Evolutionary conservation across 164 flowering plant species (phyloP), one percentile per base, ranked within the genome.

Genomic region (Vitis rupestris): DNA sequence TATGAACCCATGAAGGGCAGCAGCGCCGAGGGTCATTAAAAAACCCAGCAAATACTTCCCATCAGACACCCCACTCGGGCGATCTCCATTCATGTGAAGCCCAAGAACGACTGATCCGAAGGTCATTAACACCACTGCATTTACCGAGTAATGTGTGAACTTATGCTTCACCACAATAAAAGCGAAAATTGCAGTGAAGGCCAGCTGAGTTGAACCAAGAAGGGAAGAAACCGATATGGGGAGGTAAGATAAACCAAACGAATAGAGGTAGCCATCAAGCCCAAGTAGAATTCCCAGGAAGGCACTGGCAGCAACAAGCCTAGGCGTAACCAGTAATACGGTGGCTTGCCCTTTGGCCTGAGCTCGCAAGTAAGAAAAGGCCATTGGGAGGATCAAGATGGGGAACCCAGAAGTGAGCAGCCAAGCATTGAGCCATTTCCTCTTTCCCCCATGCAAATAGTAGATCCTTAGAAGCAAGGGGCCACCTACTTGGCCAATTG

Each of bases 121-220:
- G 0, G 78, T 81, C 67, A 81, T 66, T 60, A 81, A 47, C 2
- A 76, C 74, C 15, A 81, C 78, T 0, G 80, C 72, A 14, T 78
- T 70, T 23, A 78, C 52, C 1, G 81, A 68, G 23, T 73, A 81
- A 1, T 72, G 53, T 4, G 72, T 81, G 61, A 78, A 81, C 30
- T 60, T 70, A 57, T 78, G 77, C 59, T 50, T 73, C 10, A 77
- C 83, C 13, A 77, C 44, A 6, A 75, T 1, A 15, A 77, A 50
- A 10, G 80, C 72, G 47, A 80, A 80, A 14, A 74, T 17, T n/a
- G 81, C 76, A 12, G 83, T 80, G 76, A 80, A 80, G 8, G 74
- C 78, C 6, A 80, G 70, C 23, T 74, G 80, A 9, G 80, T 74
- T 50, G 81, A 63, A 50, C 66, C 37, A 44, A 77, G 71, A 0